Conservation (phyloP, 306 rosid species). For the Ormosia semicastrata region DNA sequence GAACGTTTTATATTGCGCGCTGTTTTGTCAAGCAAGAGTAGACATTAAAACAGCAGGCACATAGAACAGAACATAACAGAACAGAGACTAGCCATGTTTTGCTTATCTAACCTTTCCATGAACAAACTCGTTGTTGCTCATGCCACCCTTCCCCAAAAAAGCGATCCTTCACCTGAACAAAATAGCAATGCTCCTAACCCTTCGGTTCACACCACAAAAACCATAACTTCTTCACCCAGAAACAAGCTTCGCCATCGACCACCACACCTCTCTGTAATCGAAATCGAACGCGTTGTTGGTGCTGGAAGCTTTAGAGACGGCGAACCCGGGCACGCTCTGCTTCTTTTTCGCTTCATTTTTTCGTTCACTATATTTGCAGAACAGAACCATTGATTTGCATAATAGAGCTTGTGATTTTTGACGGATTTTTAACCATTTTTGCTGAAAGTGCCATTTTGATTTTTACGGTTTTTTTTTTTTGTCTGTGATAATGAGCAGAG, state of each 20-base stretch:
- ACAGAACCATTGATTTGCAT: not conserved
- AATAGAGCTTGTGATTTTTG: not conserved
- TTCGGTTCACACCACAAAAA: not conserved
- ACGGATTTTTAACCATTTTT: not conserved
- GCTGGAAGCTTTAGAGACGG: slow-evolving; percentile 85
- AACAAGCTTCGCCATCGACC: slow-evolving; percentile 25
- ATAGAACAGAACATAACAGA: not conserved
- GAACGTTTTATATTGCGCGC: not conserved
- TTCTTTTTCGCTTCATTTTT: not conserved
- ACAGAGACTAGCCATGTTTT: slow-evolving; percentile 27
- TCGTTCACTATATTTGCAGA: not conserved
- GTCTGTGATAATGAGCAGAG: slow-evolving; percentile 29
- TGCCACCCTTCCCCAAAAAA: slow-evolving; percentile 37
- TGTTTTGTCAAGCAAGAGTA: not conserved
- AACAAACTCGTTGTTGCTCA: slow-evolving; percentile 31
- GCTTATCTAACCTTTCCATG: slow-evolving; percentile 40
- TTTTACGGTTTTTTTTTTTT: not conserved
- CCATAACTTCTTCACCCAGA: slow-evolving; percentile 8
- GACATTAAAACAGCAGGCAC: not conserved
- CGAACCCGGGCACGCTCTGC: slow-evolving; percentile 43
- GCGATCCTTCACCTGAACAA: slow-evolving; percentile 33
- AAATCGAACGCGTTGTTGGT: slow-evolving; percentile 73
- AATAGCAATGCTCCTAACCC: slow-evolving; percentile 26
- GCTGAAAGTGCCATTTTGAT: not conserved
- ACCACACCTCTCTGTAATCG: slow-evolving; percentile 51